Conservation (phyloP, 352 stramenopile genomes). For the Phytophthora kernoviae region DNA sequence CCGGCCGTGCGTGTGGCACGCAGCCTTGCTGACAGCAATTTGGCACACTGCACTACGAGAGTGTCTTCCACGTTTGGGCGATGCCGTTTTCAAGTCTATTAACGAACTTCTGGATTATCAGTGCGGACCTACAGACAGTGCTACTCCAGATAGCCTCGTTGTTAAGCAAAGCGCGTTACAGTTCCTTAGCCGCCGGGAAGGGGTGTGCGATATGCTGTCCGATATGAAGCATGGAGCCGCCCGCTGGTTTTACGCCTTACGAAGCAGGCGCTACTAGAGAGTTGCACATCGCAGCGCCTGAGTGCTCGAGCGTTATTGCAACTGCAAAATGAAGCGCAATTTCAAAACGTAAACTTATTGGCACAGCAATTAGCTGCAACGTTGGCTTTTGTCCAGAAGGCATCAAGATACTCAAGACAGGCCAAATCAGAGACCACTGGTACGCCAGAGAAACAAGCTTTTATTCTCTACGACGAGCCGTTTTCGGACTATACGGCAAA, state of each 20-base stretch:
- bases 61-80: slow-evolving; percentile 36
- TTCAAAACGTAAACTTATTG: slow-evolving; percentile 26
- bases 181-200: slow-evolving; percentile 53
- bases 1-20: slow-evolving; percentile 74
- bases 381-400: slow-evolving; percentile 39
- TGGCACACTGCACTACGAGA: slow-evolving; percentile 67
- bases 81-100: slow-evolving; percentile 54
- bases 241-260: slow-evolving; percentile 50
- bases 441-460: slow-evolving; percentile 3
- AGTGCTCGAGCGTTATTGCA: slow-evolving; percentile 44
- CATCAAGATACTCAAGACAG: neutral
- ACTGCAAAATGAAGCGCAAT: slow-evolving; percentile 39
- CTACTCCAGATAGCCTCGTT: slow-evolving; percentile 35
- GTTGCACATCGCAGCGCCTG: slow-evolving; percentile 50
- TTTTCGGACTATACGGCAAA: slow-evolving; percentile 9
- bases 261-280: slow-evolving; percentile 64
- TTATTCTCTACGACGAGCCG: slow-evolving; percentile 8
- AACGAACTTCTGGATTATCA: slow-evolving; percentile 65
- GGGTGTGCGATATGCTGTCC: slow-evolving; percentile 37
- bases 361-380: slow-evolving; percentile 41
- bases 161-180: slow-evolving; percentile 61
- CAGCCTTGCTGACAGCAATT: slow-evolving; percentile 52
- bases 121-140: slow-evolving; percentile 28
- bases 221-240: slow-evolving; percentile 35
- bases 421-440: neutral